Evolutionary conservation across 116 monocot genomes (phyloP), one percentile per base, ranked within the genome.

Genomic region (Phalaenopsis hybrid): DNA sequence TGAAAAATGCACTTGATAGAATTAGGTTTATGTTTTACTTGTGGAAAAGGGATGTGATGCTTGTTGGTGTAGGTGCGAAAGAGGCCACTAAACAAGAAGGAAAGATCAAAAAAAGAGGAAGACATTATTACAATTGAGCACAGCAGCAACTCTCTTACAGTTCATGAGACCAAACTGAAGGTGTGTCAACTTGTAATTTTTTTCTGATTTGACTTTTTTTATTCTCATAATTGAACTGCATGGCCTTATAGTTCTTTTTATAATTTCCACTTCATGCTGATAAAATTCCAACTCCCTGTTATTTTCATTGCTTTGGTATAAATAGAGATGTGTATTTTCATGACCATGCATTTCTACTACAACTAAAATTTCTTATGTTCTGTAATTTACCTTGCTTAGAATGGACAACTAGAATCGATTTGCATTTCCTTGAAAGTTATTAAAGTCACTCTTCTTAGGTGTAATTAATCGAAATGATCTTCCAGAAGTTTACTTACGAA

Each of bases 161-260:
- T 95, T 69, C 91, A 99, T 81, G 99, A 99, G 85, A 95, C 95
- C 49, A 99, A 95, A 85, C 88, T 99, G 20, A 99, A 95, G 90
- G 99, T 99, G 52, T 65, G 81, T 68, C 49, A 59, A 43, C n/a
- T n/a, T 28, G 8, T 75, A 51, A 18, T 23, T 28, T 28, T 37
- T 67, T 58, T 49, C 61, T 46, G 8, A 13, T 75, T 37, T 81
- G 5, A 37, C n/a, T n/a, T 81, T n/a, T n/a, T 7, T 41, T 16
- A 20, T 13, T 81, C 1, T 23, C 34, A 75, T 28, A 13, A 59
- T 28, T 45, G 2, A 23, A 76, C 5, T 5, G 7, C 41, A 23
- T 51, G 10, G n/a, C n/a, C 20, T 51, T 50, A 55, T 55, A 55
- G 37, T 37, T 48, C n/a, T 77, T 50, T 77, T 8, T 25, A 51